These are phyloP conservation scores for Brachypodium distachyon DNA, from an alignment of 202 grass and related monocot species.

Conservation along the genomic window DNA sequence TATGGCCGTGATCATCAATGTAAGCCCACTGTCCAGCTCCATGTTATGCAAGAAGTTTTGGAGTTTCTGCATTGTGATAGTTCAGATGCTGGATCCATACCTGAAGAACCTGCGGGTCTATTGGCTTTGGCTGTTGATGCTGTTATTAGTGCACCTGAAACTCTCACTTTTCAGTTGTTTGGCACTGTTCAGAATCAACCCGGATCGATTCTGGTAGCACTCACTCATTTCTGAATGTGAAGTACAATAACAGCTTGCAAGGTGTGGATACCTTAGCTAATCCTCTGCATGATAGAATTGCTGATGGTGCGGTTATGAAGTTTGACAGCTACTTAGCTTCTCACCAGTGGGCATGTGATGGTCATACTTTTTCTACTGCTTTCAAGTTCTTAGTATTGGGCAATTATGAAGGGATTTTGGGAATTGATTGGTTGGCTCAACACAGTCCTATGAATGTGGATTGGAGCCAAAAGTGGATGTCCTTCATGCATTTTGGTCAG, in stretches of 20 bases:
- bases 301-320: fast-evolving
- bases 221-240: neutral
- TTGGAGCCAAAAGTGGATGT: neutral
- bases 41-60: neutral
- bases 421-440: neutral
- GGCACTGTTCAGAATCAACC: neutral
- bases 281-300: neutral
- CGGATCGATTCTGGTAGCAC: neutral
- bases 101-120: too few species aligned
- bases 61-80: neutral
- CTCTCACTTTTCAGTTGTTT: neutral
- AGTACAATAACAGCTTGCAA: too few species aligned
- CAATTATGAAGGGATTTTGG: neutral
- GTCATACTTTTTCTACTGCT: fast-evolving
- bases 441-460: neutral
- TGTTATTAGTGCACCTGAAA: neutral
- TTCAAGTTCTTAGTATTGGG: neutral
- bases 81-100: too few species aligned
- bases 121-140: neutral
- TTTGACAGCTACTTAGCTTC: fast-evolving
- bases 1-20: neutral
- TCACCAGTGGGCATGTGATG: neutral
- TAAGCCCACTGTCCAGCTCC: neutral
- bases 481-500: neutral
- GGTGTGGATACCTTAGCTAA: too few species aligned